Percentiles rank a stretch among this genome's conserved stretches.
phyloP scores from a whole-genome alignment of 2,329 filamentous ascomycete genomes.

The Orbilia javanica region DNA sequence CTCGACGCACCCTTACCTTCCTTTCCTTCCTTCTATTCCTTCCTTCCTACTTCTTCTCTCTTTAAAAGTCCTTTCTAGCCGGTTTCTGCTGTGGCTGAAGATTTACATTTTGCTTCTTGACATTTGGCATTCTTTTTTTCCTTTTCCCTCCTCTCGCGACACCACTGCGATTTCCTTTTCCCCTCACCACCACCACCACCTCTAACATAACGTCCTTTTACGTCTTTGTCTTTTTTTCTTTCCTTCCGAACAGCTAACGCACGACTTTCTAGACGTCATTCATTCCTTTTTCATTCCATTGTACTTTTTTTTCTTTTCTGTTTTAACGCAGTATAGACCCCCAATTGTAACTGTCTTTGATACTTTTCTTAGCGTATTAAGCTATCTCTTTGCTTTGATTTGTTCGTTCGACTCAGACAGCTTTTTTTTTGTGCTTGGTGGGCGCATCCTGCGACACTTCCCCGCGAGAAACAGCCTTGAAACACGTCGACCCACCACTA shows the following conservation, averaged over 20 bases:
- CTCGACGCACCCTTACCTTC: conserved; percentile 53
- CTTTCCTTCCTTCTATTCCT: conserved; percentile 28
- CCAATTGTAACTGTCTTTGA: conserved; percentile 37
- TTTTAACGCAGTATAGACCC: conserved; percentile 30
- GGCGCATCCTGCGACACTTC: conserved; percentile 28
- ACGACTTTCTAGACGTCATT: conserved; percentile 36
- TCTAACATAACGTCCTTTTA: conserved; percentile 36
- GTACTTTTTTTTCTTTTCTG: background rate
- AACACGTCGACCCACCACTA: conserved; percentile 18
- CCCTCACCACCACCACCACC: background rate
- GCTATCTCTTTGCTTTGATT: conserved; percentile 40
- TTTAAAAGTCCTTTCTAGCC: conserved; percentile 35
- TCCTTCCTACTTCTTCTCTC: conserved; percentile 37
- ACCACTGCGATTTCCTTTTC: conserved; percentile 34
- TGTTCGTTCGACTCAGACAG: conserved; percentile 14
- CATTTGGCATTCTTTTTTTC: conserved; percentile 16
- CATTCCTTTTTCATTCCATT: background rate
- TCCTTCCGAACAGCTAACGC: conserved; percentile 11
- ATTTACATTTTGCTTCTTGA: conserved; percentile 26
- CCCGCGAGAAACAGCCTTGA: conserved; percentile 34
- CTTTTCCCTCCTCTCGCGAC: conserved; percentile 16
- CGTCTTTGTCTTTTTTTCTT: conserved; percentile 1
- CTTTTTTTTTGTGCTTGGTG: conserved; percentile 8
- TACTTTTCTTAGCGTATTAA: conserved; percentile 31
- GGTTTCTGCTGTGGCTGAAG: conserved; percentile 43